Evolutionary conservation across 257 asterid species (phyloP).

Genomic region (Ophiorrhiza pumila): DNA sequence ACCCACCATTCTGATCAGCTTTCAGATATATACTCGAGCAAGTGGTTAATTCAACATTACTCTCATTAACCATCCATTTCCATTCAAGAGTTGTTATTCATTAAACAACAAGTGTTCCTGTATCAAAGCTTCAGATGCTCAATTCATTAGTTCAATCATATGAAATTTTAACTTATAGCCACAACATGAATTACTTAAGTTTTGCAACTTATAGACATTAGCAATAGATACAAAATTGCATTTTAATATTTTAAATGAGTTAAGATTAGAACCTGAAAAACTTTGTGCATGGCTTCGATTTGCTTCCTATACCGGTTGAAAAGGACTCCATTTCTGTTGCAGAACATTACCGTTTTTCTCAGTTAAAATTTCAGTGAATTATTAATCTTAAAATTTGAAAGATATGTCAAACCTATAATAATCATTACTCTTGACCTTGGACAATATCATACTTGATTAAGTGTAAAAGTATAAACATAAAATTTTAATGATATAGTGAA

Average conservation of each 20-base stretch:
- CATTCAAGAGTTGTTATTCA: conserved; percentile 31
- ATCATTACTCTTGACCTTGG: conserved; percentile 11
- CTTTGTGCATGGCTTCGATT: conserved; percentile 99
- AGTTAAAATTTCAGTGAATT: conserved; percentile 40
- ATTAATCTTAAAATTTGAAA: conserved; percentile 33
- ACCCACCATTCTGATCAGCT: conserved; percentile 24
- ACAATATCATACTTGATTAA: conserved; percentile 3
- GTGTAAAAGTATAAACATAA: conserved; percentile 7
- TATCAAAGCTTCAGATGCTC: conserved; percentile 48
- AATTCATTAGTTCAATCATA: conserved; percentile 48
- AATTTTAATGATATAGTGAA: background rate
- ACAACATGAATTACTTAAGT: conserved; percentile 14
- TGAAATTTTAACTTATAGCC: conserved; percentile 12
- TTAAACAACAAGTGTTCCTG: conserved; percentile 50
- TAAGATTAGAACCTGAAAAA: conserved; percentile 98
- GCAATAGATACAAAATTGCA: conserved; percentile 26
- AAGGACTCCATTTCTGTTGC: conserved; percentile 88
- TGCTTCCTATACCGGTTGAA: conserved; percentile 97
- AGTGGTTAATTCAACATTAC: conserved; percentile 27
- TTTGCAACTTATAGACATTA: conserved; percentile 29
- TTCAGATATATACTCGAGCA: conserved; percentile 19
- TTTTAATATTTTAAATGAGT: conserved; percentile 48
- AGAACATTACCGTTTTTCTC: conserved; percentile 56
- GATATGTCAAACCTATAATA: conserved; percentile 22
- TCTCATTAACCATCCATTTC: conserved; percentile 31